Evolutionary conservation across 2,329 filamentous ascomycete genomes (phyloP), one percentile per base, ranked within the genome.

Genomic region (Xylaria sp.): DNA sequence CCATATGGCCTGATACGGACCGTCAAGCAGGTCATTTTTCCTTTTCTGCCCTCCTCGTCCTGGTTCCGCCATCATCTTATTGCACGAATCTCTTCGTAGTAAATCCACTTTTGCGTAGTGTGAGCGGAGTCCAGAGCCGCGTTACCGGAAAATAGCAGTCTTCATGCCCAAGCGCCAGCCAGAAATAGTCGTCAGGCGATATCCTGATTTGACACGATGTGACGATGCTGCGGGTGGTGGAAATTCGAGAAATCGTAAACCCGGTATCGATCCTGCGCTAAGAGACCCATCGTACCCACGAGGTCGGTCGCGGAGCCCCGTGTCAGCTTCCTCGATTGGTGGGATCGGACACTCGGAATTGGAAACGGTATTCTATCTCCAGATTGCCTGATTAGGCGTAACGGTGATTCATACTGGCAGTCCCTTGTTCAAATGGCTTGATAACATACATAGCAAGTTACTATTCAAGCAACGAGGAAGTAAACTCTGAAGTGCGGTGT

Each of bases 361-460:
- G 65, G 65, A 60, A 46, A 69, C 73, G 73, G 73, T 53, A 70
- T 56, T 70, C 38, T 60, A 65, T 73, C 71, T 74, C 74, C 73
- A 71, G 72, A 68, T 74, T 75, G 44, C 73, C 74, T 60, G 51
- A 74, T 75, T 71, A 59, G 71, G 74, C 40, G 51, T 10, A 7
- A 40, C 58, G 26, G 58, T 42, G 56, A 28, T 51, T 53, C 57
- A 57, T 49, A 26, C 65, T 49, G 61, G 9, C 26, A 15, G 40
- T 28, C n/a, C 9, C 49, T 53, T 53, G 31, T 28, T 15, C 38
- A 20, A 11, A 15, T 40, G 36, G 13, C 2, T n/a, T 48, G n/a
- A 17, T 44, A 10, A 4, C 7, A 59, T 17, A 13, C 9, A 23
- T 56, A 17, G 4, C 13, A 11, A 28, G 46, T 33, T 58, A 23